phyloP scores from a whole-genome alignment of 2,329 filamentous ascomycete genomes.

The Ophiostoma himal-ulmi region DNA sequence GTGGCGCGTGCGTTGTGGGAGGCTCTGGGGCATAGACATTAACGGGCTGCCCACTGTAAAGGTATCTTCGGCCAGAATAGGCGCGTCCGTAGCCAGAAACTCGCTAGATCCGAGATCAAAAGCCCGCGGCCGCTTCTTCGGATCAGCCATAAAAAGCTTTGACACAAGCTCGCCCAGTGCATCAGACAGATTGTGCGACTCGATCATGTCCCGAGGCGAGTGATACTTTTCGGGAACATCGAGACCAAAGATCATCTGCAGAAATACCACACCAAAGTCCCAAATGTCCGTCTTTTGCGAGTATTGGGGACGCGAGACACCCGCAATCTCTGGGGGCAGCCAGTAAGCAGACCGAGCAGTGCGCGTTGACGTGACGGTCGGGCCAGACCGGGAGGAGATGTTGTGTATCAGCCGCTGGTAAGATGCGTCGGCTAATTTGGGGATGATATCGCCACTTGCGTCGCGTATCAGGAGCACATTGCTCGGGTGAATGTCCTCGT shows the following conservation, averaged over 20 bases:
- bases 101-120: slow-evolving; percentile 65
- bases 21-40: slow-evolving; percentile 38
- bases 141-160: slow-evolving; percentile 78
- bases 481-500: slow-evolving; percentile 72
- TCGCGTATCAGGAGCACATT: slow-evolving; percentile 75
- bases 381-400: slow-evolving; percentile 47
- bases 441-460: slow-evolving; percentile 59
- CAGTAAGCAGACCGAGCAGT: slow-evolving; percentile 73
- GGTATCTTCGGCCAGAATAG: slow-evolving; percentile 47
- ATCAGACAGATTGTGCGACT: slow-evolving; percentile 64
- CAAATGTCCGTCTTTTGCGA: slow-evolving; percentile 84
- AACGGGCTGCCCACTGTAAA: slow-evolving; percentile 40
- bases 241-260: slow-evolving; percentile 90
- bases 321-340: slow-evolving; percentile 71
- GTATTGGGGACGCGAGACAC: slow-evolving; percentile 55
- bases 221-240: slow-evolving; percentile 70
- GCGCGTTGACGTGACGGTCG: slow-evolving; percentile 47
- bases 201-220: slow-evolving; percentile 69
- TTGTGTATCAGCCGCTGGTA: slow-evolving; percentile 64
- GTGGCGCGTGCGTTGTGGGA: slow-evolving; percentile 47
- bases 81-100: slow-evolving; percentile 60
- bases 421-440: slow-evolving; percentile 68
- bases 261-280: slow-evolving; percentile 85
- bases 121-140: slow-evolving; percentile 76
- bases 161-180: slow-evolving; percentile 73